Evolutionary conservation across 805 yeast species (phyloP).

Genomic region (Zygosaccharomyces bailii): DNA sequence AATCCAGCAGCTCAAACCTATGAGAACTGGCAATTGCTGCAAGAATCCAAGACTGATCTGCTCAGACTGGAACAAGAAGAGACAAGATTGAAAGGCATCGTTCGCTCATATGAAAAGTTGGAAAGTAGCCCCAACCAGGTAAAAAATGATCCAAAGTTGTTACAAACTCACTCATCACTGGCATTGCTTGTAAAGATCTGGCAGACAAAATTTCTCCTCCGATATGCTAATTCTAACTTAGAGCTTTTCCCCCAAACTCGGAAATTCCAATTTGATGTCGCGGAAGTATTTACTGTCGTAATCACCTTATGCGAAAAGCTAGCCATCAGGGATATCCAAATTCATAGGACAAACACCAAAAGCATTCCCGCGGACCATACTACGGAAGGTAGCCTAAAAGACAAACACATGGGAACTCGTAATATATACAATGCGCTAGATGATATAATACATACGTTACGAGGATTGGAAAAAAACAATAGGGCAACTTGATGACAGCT

Average conservation of each 20-base stretch:
- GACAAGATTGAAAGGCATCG: conserved; percentile 10
- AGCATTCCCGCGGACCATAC: conserved; percentile 7
- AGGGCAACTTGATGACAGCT: background rate
- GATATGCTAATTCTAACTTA: conserved; percentile 7
- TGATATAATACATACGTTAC: conserved; percentile 10
- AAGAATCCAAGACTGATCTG: conserved; percentile 4
- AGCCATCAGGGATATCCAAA: conserved; percentile 12
- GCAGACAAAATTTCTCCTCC: conserved; percentile 12
- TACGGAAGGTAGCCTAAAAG: conserved; percentile 7
- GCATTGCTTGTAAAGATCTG: conserved; percentile 9
- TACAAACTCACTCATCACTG: conserved; percentile 8
- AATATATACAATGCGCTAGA: conserved; percentile 14
- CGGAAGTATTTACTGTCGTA: conserved; percentile 10
- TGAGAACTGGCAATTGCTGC: conserved; percentile 15
- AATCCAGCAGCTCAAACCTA: conserved; percentile 11
- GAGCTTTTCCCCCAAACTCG: conserved; percentile 24
- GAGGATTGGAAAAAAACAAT: background rate
- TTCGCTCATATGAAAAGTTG: conserved; percentile 10
- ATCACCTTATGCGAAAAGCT: conserved; percentile 11
- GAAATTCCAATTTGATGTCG: conserved; percentile 23
- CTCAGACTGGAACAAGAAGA: conserved; percentile 9
- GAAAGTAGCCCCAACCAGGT: background rate
- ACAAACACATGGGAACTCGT: conserved; percentile 10
- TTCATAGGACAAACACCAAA: conserved; percentile 9
- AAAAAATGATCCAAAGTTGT: conserved; percentile 2